Conservation (phyloP, 192 early-diverging fungal genomes). For the Coemansia sp. region DNA sequence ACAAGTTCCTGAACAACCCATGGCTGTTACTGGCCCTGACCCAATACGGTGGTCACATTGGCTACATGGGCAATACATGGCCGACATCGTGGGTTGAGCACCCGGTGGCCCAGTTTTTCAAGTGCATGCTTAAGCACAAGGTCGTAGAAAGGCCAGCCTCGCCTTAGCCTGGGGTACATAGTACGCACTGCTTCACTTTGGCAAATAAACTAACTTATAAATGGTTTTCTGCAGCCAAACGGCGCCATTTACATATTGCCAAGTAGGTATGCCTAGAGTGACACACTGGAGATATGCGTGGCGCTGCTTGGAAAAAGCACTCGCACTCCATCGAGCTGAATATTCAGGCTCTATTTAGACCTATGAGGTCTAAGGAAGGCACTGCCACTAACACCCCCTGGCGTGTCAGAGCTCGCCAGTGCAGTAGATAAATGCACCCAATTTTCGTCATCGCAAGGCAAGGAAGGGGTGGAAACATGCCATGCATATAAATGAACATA, state of each 20-base stretch:
- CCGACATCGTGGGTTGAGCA: conserved; percentile 51
- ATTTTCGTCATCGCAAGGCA: not conserved
- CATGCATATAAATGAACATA: not conserved
- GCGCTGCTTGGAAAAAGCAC: not conserved
- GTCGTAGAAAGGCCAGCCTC: not conserved
- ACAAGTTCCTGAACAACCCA: conserved; percentile 77
- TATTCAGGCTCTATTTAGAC: not conserved
- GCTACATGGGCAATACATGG: conserved; percentile 57
- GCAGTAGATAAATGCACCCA: not conserved
- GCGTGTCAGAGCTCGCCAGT: not conserved
- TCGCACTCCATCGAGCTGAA: not conserved
- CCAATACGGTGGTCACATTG: conserved; percentile 84
- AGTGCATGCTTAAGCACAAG: conserved; percentile 30
- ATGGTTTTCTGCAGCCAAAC: not conserved
- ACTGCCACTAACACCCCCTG: not conserved
- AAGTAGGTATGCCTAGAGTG: not conserved
- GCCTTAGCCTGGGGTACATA: not conserved
- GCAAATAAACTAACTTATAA: not conserved
- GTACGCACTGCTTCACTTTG: not conserved
- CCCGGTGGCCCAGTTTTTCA: conserved; percentile 49
- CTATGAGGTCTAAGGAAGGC: not conserved
- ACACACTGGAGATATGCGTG: conserved; percentile 14
- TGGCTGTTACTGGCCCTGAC: conserved; percentile 79
- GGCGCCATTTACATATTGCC: not conserved
- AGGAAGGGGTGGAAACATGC: too few species aligned